Conservation (phyloP, 176 grass and related monocot genomes). For the Tillandsia fasciculata region DNA sequence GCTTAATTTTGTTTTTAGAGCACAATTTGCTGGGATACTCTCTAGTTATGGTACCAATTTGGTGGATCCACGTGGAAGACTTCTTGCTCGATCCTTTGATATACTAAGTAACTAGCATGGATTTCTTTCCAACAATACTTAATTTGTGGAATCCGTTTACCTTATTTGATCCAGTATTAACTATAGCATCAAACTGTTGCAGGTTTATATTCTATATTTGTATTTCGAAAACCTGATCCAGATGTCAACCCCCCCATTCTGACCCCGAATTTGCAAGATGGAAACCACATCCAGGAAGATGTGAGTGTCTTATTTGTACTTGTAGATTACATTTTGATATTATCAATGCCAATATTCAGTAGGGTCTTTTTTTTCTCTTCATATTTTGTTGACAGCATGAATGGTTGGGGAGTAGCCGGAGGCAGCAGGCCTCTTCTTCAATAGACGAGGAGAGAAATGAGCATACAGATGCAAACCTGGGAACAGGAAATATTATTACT, state of each 20-base stretch:
- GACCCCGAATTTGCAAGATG: constrained; percentile 41
- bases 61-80: constrained; percentile 86
- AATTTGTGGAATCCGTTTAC: constrained; percentile 4
- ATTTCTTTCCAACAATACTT: neutral
- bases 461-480: constrained; percentile 28
- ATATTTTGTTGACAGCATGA: constrained; percentile 30
- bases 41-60: constrained; percentile 56
- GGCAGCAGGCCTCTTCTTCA: constrained; percentile 20
- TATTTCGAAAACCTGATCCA: constrained; percentile 89
- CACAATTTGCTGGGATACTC: constrained; percentile 80
- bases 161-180: constrained; percentile 6
- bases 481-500: neutral
- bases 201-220: constrained; percentile 89
- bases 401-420: constrained; percentile 26
- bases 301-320: constrained; percentile 15
- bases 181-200: constrained; percentile 21
- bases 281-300: constrained; percentile 52
- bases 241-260: constrained; percentile 61
- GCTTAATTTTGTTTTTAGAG: constrained; percentile 33
- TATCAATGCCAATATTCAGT: neutral
- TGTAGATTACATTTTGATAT: neutral
- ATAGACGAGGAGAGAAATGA: constrained; percentile 46
- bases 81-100: constrained; percentile 70
- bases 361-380: neutral
- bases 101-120: constrained; percentile 60